Percentiles rank a stretch among this genome's conserved stretches.
Evolutionary conservation across 2,329 filamentous ascomycete genomes (phyloP).

Genomic region (Whalleya microplaca): DNA sequence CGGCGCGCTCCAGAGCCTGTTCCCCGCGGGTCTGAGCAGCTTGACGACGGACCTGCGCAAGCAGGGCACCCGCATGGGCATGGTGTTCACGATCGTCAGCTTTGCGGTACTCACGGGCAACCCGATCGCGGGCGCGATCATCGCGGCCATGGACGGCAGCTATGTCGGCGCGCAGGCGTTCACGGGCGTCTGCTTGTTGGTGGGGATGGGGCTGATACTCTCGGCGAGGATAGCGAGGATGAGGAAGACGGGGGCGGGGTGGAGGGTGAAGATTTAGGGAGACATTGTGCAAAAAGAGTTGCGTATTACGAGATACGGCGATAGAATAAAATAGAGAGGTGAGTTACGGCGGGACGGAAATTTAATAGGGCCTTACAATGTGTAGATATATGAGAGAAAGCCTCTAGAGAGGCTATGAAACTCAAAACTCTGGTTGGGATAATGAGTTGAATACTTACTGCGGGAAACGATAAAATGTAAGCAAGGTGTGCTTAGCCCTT

Average conservation of each 20-base stretch:
- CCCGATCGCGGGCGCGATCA: constrained; percentile 55
- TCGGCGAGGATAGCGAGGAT: constrained; percentile 45
- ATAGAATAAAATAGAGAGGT: too few relatives aligned
- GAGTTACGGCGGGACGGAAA: too few relatives aligned
- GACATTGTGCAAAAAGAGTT: neutral
- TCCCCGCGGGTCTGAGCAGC: constrained; percentile 63
- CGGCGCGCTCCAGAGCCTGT: constrained; percentile 67
- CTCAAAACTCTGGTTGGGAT: too few relatives aligned
- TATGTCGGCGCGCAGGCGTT: constrained; percentile 56
- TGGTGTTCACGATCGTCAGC: constrained; percentile 60
- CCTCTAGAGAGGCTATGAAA: too few relatives aligned
- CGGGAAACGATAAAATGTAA: too few relatives aligned
- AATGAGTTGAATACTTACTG: too few relatives aligned
- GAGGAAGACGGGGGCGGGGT: constrained; percentile 42
- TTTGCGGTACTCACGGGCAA: constrained; percentile 57
- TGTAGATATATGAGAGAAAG: too few relatives aligned
- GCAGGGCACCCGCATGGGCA: constrained; percentile 60
- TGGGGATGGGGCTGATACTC: constrained; percentile 45
- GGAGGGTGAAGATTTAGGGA: constrained; percentile 43
- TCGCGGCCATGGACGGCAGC: constrained; percentile 44
- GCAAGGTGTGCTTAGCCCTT: too few relatives aligned
- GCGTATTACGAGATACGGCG: neutral
- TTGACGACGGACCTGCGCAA: constrained; percentile 56
- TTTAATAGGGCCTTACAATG: too few relatives aligned
- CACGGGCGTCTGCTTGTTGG: constrained; percentile 46